phyloP scores from a whole-genome alignment of 1,139 yeast genomes.

The Pichia kudriavzevii region DNA sequence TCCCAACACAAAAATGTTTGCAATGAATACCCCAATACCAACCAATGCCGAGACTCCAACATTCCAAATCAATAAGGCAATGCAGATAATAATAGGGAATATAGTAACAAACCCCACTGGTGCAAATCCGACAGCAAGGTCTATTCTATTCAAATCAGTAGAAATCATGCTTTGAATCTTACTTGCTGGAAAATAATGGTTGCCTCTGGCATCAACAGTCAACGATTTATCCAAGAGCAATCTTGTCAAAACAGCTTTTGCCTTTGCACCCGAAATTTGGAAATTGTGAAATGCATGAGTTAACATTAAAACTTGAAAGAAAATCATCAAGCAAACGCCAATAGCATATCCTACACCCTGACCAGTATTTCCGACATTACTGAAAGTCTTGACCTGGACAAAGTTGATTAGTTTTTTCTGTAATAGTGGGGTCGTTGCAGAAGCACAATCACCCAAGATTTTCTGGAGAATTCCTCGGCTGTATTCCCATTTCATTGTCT shows the following conservation, averaged over 20 bases:
- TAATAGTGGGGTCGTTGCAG: slow-evolving; percentile 36
- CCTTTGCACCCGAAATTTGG: slow-evolving; percentile 58
- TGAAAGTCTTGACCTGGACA: slow-evolving; percentile 32
- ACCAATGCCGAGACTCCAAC: slow-evolving; percentile 68
- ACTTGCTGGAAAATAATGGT: slow-evolving; percentile 56
- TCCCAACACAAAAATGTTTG: slow-evolving; percentile 28
- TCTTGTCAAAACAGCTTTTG: slow-evolving; percentile 55
- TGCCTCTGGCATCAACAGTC: slow-evolving; percentile 49
- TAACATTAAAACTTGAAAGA: slow-evolving; percentile 41
- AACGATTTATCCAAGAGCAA: slow-evolving; percentile 62
- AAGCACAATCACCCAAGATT: slow-evolving; percentile 30
- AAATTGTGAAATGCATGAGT: slow-evolving; percentile 58
- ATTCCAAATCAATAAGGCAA: slow-evolving; percentile 58
- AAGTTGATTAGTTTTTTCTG: slow-evolving; percentile 44
- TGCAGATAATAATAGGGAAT: slow-evolving; percentile 44
- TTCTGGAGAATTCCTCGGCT: slow-evolving; percentile 22
- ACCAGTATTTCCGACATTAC: slow-evolving; percentile 29
- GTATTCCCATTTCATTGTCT: slow-evolving; percentile 32
- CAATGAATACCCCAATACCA: slow-evolving; percentile 50
- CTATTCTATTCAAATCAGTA: slow-evolving; percentile 71
- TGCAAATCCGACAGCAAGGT: slow-evolving; percentile 57
- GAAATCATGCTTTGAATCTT: slow-evolving; percentile 67
- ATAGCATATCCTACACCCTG: slow-evolving; percentile 55
- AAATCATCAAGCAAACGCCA: slow-evolving; percentile 41
- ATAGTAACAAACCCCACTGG: slow-evolving; percentile 39